Percentiles rank a stretch among this genome's conserved stretches.
Evolutionary conservation across 139 green algal species (phyloP).

Genomic region (Chlorella vulgaris): DNA sequence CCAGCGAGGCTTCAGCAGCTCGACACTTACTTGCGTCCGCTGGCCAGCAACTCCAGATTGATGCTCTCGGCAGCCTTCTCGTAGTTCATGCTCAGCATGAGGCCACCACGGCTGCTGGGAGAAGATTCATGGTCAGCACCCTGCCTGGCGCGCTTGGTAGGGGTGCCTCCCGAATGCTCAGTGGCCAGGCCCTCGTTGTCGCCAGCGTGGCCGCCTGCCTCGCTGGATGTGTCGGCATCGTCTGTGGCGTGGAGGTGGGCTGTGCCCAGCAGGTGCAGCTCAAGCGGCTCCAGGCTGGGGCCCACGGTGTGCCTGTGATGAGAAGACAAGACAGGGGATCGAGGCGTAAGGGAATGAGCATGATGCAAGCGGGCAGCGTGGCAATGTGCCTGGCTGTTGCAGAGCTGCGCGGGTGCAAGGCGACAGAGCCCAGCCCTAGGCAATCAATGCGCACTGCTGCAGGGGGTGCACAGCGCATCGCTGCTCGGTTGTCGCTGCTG

Average conservation of each 20-base stretch:
- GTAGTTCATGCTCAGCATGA: conserved; percentile 42
- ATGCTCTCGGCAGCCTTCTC: conserved; percentile 33
- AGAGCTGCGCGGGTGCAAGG: too few relatives aligned
- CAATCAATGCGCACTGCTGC: too few relatives aligned
- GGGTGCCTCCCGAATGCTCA: background rate
- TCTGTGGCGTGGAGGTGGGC: background rate
- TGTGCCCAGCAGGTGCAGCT: conserved; percentile 19
- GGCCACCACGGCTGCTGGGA: background rate
- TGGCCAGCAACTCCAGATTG: conserved; percentile 33
- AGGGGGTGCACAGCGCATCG: too few relatives aligned
- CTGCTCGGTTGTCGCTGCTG: too few relatives aligned
- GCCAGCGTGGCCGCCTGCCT: background rate
- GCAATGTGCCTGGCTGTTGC: too few relatives aligned
- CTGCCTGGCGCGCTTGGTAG: too few relatives aligned
- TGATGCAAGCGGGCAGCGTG: too few relatives aligned
- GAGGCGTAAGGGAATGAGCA: too few relatives aligned
- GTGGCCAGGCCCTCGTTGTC: background rate
- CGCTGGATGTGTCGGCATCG: background rate
- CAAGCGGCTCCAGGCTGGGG: conserved; percentile 1
- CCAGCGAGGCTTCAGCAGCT: background rate
- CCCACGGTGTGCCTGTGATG: background rate
- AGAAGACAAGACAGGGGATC: background rate
- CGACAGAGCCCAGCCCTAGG: too few relatives aligned
- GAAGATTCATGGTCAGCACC: too few relatives aligned
- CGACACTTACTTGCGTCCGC: conserved; percentile 11